A percentile compares a stretch with the other conserved stretches of the same genome.
Conservation (phyloP, 2,329 filamentous ascomycete species). For the Neopestalotiopsis sp. region DNA sequence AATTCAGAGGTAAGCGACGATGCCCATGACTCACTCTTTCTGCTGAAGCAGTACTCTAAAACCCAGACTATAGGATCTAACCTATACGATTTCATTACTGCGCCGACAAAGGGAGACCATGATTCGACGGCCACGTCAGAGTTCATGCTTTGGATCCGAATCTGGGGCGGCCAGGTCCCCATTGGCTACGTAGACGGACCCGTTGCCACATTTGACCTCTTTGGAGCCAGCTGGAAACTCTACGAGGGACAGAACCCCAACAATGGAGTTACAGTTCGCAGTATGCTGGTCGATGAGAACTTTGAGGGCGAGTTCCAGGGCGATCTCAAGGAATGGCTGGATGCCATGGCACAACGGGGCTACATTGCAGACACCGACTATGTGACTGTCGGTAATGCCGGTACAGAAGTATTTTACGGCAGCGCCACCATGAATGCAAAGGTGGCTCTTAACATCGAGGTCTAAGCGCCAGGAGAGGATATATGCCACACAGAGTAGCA, state of each 20-base stretch:
- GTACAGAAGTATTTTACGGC: constrained; percentile 31
- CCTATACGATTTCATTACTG: constrained; percentile 30
- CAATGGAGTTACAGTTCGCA: constrained; percentile 29
- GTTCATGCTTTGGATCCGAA: constrained; percentile 32
- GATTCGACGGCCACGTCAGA: constrained; percentile 25
- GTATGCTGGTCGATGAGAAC: constrained; percentile 25
- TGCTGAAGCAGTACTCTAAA: background rate
- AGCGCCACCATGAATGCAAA: constrained; percentile 18
- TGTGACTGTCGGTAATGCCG: constrained; percentile 29
- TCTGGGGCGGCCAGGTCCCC: constrained; percentile 30
- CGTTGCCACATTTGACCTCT: constrained; percentile 28
- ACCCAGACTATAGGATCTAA: constrained; percentile 24
- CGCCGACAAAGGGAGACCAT: constrained; percentile 24
- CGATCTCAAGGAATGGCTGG: constrained; percentile 30
- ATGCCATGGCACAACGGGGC: constrained; percentile 25
- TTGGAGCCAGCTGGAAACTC: constrained; percentile 28
- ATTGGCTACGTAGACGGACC: constrained; percentile 28
- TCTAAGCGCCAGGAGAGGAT: background rate
- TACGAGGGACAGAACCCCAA: constrained; percentile 30
- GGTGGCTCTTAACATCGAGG: constrained; percentile 14
- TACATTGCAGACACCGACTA: constrained; percentile 26
- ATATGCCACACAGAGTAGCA: no score
- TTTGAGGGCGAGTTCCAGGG: constrained; percentile 29
- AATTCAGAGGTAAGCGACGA: constrained; percentile 19
- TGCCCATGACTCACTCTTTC: background rate